Evolutionary conservation across 1,139 yeast genomes (phyloP), one percentile per base, ranked within the genome.

Genomic region (Nakaseomyces delphensis): DNA sequence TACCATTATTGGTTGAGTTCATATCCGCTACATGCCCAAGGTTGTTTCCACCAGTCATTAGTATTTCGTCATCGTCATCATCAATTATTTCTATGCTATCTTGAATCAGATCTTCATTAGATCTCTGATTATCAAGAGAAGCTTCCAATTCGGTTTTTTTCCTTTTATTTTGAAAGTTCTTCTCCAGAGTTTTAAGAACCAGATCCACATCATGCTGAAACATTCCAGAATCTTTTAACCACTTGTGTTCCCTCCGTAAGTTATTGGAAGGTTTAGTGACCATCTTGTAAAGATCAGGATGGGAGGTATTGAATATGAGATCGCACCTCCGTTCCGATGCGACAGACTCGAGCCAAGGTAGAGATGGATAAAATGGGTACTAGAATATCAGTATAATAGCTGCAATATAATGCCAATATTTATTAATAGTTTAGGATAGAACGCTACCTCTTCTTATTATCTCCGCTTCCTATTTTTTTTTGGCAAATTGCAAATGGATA

Each of bases 201-300:
- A 48, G 30, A 10, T 49, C 46, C 20, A 47, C 47, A 37, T 56
- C 59, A 21, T 50, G 48, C 25, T 46, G 46, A 5, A 50, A 46
- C 2, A 45, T 24, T 3, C 24, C 40, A 1, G 57, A 45, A 20
- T 56, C 62, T 44, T 50, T 52, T 37, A 55, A 39, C 63, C 63
- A 58, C 45, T 56, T 56, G 42, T 54, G 58, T 43, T 58, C 61
- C 40, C 61, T 50, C 42, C 60, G 46, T n/a, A 58, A 45, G 39
- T 56, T 58, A 44, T 56, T 54, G 2, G 60, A 55, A 27, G 59
- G 60, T 39, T 56, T 56, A 11, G 51, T 27, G n/a, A 48, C 54
- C 60, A 56, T 54, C 28, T 7, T 25, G 9, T n/a, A n/a, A n/a
- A n/a, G n/a, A n/a, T n/a, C n/a, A n/a, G n/a, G n/a, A n/a, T n/a